Conservation (phyloP, 116 monocot genomes). For the Iris pallida region DNA sequence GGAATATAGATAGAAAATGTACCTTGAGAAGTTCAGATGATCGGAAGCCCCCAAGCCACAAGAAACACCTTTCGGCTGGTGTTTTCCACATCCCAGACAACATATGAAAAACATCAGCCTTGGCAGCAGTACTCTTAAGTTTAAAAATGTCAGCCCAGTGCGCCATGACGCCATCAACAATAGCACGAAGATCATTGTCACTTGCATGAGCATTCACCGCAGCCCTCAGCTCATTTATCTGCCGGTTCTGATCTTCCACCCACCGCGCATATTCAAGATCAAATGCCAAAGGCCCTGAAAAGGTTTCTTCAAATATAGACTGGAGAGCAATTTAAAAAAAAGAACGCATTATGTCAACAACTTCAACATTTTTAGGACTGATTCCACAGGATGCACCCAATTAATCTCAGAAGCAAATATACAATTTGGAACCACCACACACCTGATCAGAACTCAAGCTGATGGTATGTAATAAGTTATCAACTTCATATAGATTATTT, state of each 20-base stretch:
- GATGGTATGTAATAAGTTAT: too few species aligned
- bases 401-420: neutral
- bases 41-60: slow-evolving; percentile 88
- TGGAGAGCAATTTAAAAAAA: neutral
- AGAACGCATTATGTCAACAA: neutral
- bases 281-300: slow-evolving; percentile 76
- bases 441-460: too few species aligned
- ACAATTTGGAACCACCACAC: neutral
- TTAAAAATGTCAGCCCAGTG: slow-evolving; percentile 82
- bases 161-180: slow-evolving; percentile 69
- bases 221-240: slow-evolving; percentile 62
- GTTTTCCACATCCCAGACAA: slow-evolving; percentile 97
- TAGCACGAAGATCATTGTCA: slow-evolving; percentile 61
- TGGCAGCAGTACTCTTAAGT: slow-evolving; percentile 69
- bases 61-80: slow-evolving; percentile 88
- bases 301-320: neutral
- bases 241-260: slow-evolving; percentile 83
- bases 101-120: slow-evolving; percentile 86
- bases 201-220: slow-evolving; percentile 75
- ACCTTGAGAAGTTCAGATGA: slow-evolving; percentile 95
- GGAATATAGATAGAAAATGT: neutral
- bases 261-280: slow-evolving; percentile 84
- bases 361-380: too few species aligned
- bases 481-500: too few species aligned
- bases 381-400: neutral